phyloP scores from a whole-genome alignment of 164 flowering plant genomes.

The Vitis vinifera region ASM3070453v1 NC_081810.1:22613001-22613500 shows the following conservation, averaged over 20 bases:
- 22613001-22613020: no score
- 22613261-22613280: neutral
- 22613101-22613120: no score
- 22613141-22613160: no score
- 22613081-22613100: no score
- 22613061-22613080: no score
- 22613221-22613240: no score
- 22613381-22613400: conserved; percentile 99
- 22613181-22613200: neutral
- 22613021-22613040: no score
- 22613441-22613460: conserved; percentile 20
- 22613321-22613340: conserved; percentile 14
- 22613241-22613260: neutral
- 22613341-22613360: conserved; percentile 68
- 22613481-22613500: no score
- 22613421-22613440: conserved; percentile 99
- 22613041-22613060: no score
- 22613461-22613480: neutral
- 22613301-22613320: neutral
- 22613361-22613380: conserved; percentile 93
- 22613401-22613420: conserved; percentile 96
- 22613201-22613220: neutral
- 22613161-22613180: no score
- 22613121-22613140: no score
- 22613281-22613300: neutral